These are phyloP conservation scores for Kwoniella sp. DNA, from an alignment of 768 basidiomycete genomes.

Conservation along the genomic window DNA sequence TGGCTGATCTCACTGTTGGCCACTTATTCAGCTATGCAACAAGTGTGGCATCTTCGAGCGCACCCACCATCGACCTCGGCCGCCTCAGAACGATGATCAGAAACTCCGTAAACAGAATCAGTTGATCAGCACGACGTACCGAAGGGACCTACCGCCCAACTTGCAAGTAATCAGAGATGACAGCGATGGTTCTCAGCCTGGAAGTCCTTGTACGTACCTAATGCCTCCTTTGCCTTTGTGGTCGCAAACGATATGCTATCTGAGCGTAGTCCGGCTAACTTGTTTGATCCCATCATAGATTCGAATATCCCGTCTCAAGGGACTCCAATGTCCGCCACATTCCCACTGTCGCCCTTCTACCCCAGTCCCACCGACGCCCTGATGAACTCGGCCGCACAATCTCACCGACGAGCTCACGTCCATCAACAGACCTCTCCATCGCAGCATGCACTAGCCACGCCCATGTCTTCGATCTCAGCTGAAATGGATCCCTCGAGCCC, in stretches of 20 bases:
- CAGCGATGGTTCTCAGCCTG: slow-evolving; percentile 12
- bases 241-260: background rate
- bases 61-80: slow-evolving; percentile 24
- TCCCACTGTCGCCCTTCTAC: slow-evolving; percentile 8
- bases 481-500: slow-evolving; percentile 1
- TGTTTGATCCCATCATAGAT: background rate
- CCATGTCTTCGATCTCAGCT: background rate
- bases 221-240: background rate
- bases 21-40: slow-evolving; percentile 24
- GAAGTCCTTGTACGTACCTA: slow-evolving; percentile 2
- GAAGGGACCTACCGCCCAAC: slow-evolving; percentile 8
- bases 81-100: slow-evolving; percentile 26
- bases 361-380: background rate
- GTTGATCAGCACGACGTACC: background rate
- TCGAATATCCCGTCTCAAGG: slow-evolving; percentile 20
- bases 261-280: background rate
- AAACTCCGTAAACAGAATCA: slow-evolving; percentile 25
- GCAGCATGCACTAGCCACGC: background rate
- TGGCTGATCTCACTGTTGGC: background rate
- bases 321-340: slow-evolving; percentile 20
- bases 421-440: slow-evolving; percentile 12
- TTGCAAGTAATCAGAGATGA: slow-evolving; percentile 29
- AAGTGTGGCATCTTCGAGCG: slow-evolving; percentile 29
- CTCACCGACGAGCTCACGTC: background rate
- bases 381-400: slow-evolving; percentile 2